Percentiles rank a stretch among this genome's conserved stretches.
Conservation (phyloP, 768 basidiomycete genomes). For the Boletus pseudo-olivaceus region DNA sequence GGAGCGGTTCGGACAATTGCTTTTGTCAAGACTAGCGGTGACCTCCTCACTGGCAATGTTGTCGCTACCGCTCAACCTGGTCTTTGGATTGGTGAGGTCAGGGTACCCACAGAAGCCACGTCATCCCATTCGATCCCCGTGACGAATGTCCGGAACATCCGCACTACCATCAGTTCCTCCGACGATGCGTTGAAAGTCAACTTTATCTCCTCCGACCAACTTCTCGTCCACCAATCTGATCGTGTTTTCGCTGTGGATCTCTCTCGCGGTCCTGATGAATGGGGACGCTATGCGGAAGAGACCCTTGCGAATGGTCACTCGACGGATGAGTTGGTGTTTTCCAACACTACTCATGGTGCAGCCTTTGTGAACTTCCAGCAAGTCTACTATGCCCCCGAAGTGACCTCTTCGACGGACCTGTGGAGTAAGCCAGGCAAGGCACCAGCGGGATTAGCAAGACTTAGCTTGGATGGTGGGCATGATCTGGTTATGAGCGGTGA, state of each 20-base stretch:
- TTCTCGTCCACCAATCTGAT: slow-evolving; percentile 57
- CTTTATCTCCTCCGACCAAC: slow-evolving; percentile 54
- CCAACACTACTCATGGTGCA: slow-evolving; percentile 38
- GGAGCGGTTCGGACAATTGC: slow-evolving; percentile 48
- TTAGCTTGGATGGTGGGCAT: slow-evolving; percentile 75
- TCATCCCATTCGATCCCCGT: slow-evolving; percentile 35
- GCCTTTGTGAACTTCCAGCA: slow-evolving; percentile 72
- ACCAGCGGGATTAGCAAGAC: slow-evolving; percentile 53
- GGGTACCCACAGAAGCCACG: slow-evolving; percentile 37
- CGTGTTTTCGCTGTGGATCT: slow-evolving; percentile 52
- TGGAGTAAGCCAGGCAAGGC: slow-evolving; percentile 74
- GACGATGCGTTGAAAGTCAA: slow-evolving; percentile 46
- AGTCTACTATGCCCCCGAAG: slow-evolving; percentile 53
- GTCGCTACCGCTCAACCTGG: slow-evolving; percentile 63
- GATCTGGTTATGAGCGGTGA: slow-evolving; percentile 62
- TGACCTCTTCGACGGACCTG: slow-evolving; percentile 42
- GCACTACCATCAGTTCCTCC: slow-evolving; percentile 44
- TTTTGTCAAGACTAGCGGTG: slow-evolving; percentile 61
- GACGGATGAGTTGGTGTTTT: slow-evolving; percentile 54
- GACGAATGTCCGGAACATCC: slow-evolving; percentile 47
- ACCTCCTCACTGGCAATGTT: slow-evolving; percentile 56
- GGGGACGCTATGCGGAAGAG: slow-evolving; percentile 45
- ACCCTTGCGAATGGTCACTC: slow-evolving; percentile 53
- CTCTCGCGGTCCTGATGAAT: slow-evolving; percentile 39
- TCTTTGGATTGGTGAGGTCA: slow-evolving; percentile 61